These are phyloP conservation scores for Termitomyces titanicus DNA, from an alignment of 768 basidiomycete genomes.

Conservation along the genomic window DNA sequence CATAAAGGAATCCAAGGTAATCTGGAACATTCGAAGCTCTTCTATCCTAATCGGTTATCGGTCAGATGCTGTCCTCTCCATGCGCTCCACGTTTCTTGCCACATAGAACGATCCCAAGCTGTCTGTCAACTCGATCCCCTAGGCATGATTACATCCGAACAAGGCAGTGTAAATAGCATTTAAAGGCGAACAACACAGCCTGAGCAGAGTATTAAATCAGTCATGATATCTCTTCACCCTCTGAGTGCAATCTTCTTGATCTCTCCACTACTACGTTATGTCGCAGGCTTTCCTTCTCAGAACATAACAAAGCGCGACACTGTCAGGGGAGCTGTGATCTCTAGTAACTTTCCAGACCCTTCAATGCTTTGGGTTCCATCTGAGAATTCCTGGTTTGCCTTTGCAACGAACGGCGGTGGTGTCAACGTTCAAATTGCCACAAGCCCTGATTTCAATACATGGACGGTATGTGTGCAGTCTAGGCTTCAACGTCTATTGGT, in stretches of 20 bases:
- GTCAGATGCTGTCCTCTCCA: background rate
- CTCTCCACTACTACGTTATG: background rate
- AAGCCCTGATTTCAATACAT: conserved; percentile 8
- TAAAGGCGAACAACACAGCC: background rate
- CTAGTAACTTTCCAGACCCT: conserved; percentile 11
- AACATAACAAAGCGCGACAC: conserved; percentile 12
- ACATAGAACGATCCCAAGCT: too few relatives aligned
- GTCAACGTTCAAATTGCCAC: conserved; percentile 10
- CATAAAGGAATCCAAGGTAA: background rate
- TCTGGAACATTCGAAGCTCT: background rate
- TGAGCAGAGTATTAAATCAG: too few relatives aligned
- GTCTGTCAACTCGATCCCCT: too few relatives aligned
- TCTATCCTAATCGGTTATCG: background rate
- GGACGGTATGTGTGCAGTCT: conserved; percentile 2
- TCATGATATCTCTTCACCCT: background rate
- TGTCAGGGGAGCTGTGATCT: conserved; percentile 9
- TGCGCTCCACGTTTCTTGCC: background rate
- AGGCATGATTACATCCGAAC: too few relatives aligned
- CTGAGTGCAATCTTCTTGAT: background rate
- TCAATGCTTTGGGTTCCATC: conserved; percentile 11
- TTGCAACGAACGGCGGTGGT: conserved; percentile 10
- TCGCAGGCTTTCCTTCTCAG: conserved; percentile 1
- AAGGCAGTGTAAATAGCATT: background rate
- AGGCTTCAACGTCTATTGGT: background rate
- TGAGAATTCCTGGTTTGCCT: conserved; percentile 12